Evolutionary conservation across 2,329 filamentous ascomycete species (phyloP).

Genomic region (Aspergillus tamarii): DNA sequence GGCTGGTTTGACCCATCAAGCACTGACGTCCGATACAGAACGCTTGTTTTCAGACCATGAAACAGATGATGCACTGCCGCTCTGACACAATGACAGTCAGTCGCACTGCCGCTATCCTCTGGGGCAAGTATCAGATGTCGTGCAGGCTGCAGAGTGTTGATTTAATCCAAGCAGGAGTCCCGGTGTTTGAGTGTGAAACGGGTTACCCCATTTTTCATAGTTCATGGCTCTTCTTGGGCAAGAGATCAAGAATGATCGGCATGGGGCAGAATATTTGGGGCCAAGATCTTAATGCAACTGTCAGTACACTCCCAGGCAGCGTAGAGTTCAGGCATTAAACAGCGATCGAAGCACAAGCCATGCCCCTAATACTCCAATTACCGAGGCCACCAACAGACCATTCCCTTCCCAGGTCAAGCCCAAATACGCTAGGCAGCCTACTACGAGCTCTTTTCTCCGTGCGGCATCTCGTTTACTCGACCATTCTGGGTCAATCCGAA

Average conservation of each 20-base stretch:
- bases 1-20: constrained; percentile 9
- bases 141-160: not conserved
- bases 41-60: not conserved
- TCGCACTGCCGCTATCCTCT: not conserved
- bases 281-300: constrained; percentile 8
- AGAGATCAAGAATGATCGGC: constrained; percentile 19
- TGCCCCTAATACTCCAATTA: constrained; percentile 42
- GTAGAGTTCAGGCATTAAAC: constrained; percentile 23
- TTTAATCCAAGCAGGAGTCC: not conserved
- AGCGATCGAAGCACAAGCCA: constrained; percentile 48
- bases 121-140: not conserved
- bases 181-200: constrained; percentile 17
- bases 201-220: constrained; percentile 8
- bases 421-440: constrained; percentile 62
- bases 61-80: not conserved
- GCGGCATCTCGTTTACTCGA: constrained; percentile 56
- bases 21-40: not conserved
- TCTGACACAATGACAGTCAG: not conserved
- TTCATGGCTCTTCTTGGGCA: constrained; percentile 7
- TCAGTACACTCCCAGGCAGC: not conserved
- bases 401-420: constrained; percentile 52
- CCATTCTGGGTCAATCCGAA: constrained; percentile 62
- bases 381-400: constrained; percentile 42
- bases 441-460: constrained; percentile 60
- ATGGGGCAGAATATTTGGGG: constrained; percentile 15